A percentile compares a stretch with the other conserved stretches of the same genome.
Evolutionary conservation across 2,329 filamentous ascomycete species (phyloP).

Genomic region (Sporothrix luriei): DNA sequence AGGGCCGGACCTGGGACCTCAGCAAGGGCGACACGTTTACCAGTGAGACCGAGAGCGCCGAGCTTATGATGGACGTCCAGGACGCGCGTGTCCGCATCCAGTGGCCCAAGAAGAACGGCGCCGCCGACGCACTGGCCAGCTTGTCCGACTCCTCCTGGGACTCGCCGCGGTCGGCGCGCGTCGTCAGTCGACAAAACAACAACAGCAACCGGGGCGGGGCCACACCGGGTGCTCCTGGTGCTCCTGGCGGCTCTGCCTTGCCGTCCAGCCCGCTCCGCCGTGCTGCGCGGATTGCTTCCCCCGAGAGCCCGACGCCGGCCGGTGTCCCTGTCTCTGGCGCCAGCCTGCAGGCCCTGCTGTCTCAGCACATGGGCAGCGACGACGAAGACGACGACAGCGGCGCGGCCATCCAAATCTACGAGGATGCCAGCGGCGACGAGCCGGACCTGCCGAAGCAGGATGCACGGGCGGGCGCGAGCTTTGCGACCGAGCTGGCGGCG

Average conservation of each 20-base stretch:
- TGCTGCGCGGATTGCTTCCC: slow-evolving; percentile 65
- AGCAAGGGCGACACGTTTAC: slow-evolving; percentile 86
- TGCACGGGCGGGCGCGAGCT: slow-evolving; percentile 47
- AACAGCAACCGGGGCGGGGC: slow-evolving; percentile 33
- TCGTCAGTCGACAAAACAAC: slow-evolving; percentile 10
- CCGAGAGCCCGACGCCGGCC: slow-evolving; percentile 66
- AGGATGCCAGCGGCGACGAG: slow-evolving; percentile 66
- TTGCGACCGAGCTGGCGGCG: slow-evolving; percentile 55
- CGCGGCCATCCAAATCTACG: slow-evolving; percentile 67
- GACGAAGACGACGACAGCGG: slow-evolving; percentile 42
- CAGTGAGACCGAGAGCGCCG: slow-evolving; percentile 81
- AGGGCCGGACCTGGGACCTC: slow-evolving; percentile 82
- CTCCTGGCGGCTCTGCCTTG: slow-evolving; percentile 45
- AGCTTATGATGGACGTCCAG: slow-evolving; percentile 95
- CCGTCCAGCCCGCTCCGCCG: slow-evolving; percentile 64
- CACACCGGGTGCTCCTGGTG: slow-evolving; percentile 34
- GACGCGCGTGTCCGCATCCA: slow-evolving; percentile 85
- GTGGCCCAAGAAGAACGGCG: slow-evolving; percentile 66
- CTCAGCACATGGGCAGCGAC: slow-evolving; percentile 40
- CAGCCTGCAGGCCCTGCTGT: slow-evolving; percentile 52
- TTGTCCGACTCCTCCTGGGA: slow-evolving; percentile 73
- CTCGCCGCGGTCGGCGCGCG: slow-evolving; percentile 49
- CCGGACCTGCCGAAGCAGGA: slow-evolving; percentile 47
- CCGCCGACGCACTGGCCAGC: slow-evolving; percentile 50
- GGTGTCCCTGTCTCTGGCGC: slow-evolving; percentile 47